phyloP scores from a whole-genome alignment of 768 basidiomycete genomes.

The Sporobolomyces phaffii region DNA sequence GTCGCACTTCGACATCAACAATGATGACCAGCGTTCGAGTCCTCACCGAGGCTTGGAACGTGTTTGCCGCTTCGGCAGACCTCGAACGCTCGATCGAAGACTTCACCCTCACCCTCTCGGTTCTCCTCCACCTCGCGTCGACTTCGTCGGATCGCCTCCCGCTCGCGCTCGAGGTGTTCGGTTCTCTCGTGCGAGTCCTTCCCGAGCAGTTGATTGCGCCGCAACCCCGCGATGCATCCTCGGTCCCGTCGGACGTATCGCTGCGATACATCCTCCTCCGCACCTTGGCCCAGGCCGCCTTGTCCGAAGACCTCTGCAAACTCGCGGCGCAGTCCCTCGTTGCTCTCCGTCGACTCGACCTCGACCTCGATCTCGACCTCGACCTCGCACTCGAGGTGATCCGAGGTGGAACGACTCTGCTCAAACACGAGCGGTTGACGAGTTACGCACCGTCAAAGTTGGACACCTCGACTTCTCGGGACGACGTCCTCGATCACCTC shows the following conservation, averaged over 20 bases:
- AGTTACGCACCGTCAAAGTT: not conserved
- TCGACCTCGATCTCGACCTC: too few species aligned
- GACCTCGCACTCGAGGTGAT: not conserved
- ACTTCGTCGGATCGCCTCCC: not conserved
- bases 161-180: slow-evolving; percentile 12
- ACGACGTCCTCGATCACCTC: too few species aligned
- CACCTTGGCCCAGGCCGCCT: not conserved
- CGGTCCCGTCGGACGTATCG: not conserved
- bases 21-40: too few species aligned
- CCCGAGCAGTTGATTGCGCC: slow-evolving; percentile 13
- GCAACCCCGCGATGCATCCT: not conserved
- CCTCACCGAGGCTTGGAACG: not conserved
- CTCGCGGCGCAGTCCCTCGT: not conserved
- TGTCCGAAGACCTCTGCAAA: not conserved
- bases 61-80: not conserved
- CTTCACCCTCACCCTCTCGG: not conserved
- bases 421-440: not conserved
- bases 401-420: not conserved
- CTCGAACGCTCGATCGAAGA: not conserved
- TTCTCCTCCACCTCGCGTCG: slow-evolving; percentile 5
- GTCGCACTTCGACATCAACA: too few species aligned
- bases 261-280: slow-evolving; percentile 19
- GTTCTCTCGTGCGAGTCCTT: slow-evolving; percentile 5
- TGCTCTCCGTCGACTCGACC: not conserved
- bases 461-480: too few species aligned